Evolutionary conservation across 129 eudicot genomes (phyloP).

Genomic region (Pulicaria dysenterica): DNA sequence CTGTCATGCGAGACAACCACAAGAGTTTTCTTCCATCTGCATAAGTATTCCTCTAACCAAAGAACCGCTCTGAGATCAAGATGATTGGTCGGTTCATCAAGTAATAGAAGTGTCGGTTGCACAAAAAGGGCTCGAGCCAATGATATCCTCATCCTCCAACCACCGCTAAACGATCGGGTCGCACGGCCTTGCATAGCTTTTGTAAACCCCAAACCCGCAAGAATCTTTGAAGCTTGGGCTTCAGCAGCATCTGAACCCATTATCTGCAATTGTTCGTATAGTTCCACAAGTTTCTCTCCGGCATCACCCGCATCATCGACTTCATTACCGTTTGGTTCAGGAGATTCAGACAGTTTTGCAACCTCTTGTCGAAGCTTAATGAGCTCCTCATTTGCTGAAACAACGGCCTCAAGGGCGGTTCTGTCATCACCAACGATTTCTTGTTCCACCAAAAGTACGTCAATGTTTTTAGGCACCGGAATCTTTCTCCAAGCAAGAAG

Average conservation of each 20-base stretch:
- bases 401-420: slow-evolving; percentile 18
- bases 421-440: slow-evolving; percentile 21
- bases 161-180: slow-evolving; percentile 16
- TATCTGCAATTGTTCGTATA: slow-evolving; percentile 10
- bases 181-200: slow-evolving; percentile 20
- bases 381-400: slow-evolving; percentile 20
- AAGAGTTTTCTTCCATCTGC: slow-evolving; percentile 23
- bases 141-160: slow-evolving; percentile 21
- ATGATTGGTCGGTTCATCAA: slow-evolving; percentile 20
- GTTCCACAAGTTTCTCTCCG: slow-evolving; percentile 15
- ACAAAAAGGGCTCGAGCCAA: slow-evolving; percentile 20
- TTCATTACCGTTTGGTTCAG: not conserved
- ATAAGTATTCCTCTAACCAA: slow-evolving; percentile 16
- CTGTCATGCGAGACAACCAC: slow-evolving; percentile 18
- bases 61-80: slow-evolving; percentile 19
- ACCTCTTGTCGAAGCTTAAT: slow-evolving; percentile 5
- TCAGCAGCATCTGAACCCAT: slow-evolving; percentile 24
- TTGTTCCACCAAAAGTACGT: slow-evolving; percentile 12
- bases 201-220: slow-evolving; percentile 21
- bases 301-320: not conserved
- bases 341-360: not conserved
- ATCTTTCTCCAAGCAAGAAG: slow-evolving; percentile 24
- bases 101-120: slow-evolving; percentile 9
- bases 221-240: slow-evolving; percentile 24
- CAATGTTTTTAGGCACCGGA: slow-evolving; percentile 20